Evolutionary conservation across 768 basidiomycete genomes (phyloP).

Genomic region (Lentinula boryana): DNA sequence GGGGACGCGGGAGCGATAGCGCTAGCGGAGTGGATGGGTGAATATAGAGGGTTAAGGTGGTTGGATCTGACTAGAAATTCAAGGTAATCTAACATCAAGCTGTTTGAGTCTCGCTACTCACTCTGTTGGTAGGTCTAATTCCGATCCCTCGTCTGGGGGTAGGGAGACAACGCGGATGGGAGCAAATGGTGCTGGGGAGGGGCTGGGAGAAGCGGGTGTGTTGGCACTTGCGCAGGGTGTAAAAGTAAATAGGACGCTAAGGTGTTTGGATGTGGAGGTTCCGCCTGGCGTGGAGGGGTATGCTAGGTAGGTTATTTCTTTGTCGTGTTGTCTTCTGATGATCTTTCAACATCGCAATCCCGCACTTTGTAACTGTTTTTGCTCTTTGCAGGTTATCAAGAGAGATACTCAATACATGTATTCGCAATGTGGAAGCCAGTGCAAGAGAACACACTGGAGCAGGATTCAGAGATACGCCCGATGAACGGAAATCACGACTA

Average conservation of each 20-base stretch:
- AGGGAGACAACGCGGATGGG: background rate
- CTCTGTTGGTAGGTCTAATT: too few species aligned
- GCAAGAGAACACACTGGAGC: constrained; percentile 30
- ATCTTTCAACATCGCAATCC: too few species aligned
- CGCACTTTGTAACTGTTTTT: background rate
- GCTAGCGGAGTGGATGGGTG: constrained; percentile 93
- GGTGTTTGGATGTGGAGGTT: constrained; percentile 91
- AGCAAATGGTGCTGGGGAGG: constrained; percentile 4
- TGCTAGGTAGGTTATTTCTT: constrained; percentile 41
- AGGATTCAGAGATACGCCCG: background rate
- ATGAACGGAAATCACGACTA: background rate
- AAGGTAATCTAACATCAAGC: too few species aligned
- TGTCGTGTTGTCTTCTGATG: background rate
- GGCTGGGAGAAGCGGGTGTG: constrained; percentile 80
- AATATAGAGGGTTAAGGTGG: constrained; percentile 80
- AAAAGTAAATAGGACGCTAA: constrained; percentile 77
- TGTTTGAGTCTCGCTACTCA: too few species aligned
- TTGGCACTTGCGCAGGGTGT: constrained; percentile 88
- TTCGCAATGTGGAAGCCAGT: constrained; percentile 90
- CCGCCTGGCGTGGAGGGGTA: constrained; percentile 80
- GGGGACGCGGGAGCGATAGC: constrained; percentile 86
- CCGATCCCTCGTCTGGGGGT: background rate
- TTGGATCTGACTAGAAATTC: constrained; percentile 84
- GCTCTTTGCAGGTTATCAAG: constrained; percentile 57
- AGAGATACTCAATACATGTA: constrained; percentile 85